Evolutionary conservation across 495 filamentous ascomycete genomes (phyloP).

Genomic region (Tuber umbilicatum): DNA sequence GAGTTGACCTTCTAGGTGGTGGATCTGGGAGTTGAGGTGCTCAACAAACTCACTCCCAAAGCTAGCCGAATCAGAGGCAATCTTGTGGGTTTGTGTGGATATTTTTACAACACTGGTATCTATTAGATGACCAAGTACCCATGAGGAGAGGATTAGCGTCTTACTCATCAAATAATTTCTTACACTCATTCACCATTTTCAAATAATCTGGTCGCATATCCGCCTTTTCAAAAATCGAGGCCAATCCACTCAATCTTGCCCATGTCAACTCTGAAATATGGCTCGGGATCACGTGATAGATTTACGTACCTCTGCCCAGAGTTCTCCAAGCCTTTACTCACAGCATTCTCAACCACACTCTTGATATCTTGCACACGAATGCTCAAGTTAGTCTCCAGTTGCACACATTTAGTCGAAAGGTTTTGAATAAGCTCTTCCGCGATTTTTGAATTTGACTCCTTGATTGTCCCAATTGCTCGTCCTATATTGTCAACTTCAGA

Average conservation of each 20-base stretch:
- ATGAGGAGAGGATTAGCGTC: background rate
- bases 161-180: conserved; percentile 1
- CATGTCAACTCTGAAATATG: background rate
- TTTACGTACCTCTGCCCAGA: background rate
- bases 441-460: background rate
- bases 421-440: background rate
- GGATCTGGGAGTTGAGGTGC: background rate
- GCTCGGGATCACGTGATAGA: background rate
- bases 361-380: background rate
- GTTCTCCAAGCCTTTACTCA: background rate
- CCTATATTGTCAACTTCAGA: background rate
- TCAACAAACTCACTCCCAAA: background rate
- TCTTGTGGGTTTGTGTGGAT: background rate
- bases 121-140: background rate
- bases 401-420: background rate
- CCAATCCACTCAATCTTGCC: background rate
- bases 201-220: background rate
- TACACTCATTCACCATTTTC: conserved; percentile 1
- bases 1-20: background rate
- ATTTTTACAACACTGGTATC: background rate
- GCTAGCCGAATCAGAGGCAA: conserved; percentile 1
- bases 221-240: background rate
- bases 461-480: background rate
- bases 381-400: background rate
- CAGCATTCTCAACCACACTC: background rate